Evolutionary conservation across 1,284 basidiomycete species (phyloP).

Genomic region (Athelia psychrophila): DNA sequence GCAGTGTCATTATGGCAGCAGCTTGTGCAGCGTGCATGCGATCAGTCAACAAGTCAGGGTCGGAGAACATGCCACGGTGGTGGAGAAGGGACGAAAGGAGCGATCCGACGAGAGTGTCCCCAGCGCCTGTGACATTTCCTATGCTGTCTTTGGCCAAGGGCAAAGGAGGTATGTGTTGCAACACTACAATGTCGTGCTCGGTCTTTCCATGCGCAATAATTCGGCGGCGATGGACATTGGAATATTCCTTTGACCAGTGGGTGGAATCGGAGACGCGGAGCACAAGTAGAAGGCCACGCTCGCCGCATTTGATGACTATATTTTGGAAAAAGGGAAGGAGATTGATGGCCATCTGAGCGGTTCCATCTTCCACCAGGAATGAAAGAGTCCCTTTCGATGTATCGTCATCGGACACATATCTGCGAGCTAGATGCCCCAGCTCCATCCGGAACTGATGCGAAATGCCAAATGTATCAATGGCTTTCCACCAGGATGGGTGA

Average conservation of each 20-base stretch:
- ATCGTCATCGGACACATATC: conserved; percentile 35
- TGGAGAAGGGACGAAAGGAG: conserved; percentile 57
- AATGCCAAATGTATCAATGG: conserved; percentile 60
- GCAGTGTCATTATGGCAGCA: conserved; percentile 64
- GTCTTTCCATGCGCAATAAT: conserved; percentile 49
- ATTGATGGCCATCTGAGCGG: conserved; percentile 77
- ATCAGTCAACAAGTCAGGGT: conserved; percentile 37
- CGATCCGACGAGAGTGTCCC: conserved; percentile 84
- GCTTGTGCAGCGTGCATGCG: conserved; percentile 54
- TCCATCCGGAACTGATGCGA: conserved; percentile 62
- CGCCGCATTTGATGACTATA: conserved; percentile 82
- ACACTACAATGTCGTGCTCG: conserved; percentile 46
- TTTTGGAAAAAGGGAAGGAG: conserved; percentile 80
- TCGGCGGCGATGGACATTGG: conserved; percentile 41
- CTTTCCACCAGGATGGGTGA: conserved; percentile 60
- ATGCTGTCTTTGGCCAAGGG: conserved; percentile 38
- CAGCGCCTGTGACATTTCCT: conserved; percentile 86
- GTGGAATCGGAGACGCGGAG: conserved; percentile 48
- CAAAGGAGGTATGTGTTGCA: conserved; percentile 72
- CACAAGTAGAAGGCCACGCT: conserved; percentile 59
- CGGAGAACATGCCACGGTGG: conserved; percentile 39
- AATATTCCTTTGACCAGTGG: conserved; percentile 47
- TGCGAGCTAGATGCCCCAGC: conserved; percentile 56
- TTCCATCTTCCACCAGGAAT: conserved; percentile 66
- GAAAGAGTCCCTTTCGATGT: conserved; percentile 45